Evolutionary conservation across 2,329 filamentous ascomycete genomes (phyloP).

Genomic region (Aspergillus fijiensis): DNA sequence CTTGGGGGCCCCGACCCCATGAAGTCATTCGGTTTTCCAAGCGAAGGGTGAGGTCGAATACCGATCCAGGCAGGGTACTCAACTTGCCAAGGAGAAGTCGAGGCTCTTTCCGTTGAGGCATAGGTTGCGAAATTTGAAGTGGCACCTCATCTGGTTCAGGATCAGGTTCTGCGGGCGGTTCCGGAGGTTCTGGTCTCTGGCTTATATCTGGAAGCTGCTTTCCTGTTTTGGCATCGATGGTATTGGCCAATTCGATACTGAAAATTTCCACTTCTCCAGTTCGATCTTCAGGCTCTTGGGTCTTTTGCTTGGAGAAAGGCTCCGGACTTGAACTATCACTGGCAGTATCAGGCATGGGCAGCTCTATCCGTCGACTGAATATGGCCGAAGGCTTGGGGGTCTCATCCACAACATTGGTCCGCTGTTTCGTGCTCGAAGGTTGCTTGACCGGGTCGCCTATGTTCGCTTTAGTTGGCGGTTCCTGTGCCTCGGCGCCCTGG

Average conservation of each 20-base stretch:
- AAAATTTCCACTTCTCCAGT: conserved; percentile 19
- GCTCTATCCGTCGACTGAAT: conserved; percentile 39
- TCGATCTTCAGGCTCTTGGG: conserved; percentile 8
- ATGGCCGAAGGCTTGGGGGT: conserved; percentile 33
- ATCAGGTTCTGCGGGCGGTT: conserved; percentile 17
- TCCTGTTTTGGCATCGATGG: conserved; percentile 46
- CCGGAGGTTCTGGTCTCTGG: conserved; percentile 15
- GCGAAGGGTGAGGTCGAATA: conserved; percentile 62
- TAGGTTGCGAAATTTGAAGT: conserved; percentile 9
- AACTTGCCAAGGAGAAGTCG: conserved; percentile 61
- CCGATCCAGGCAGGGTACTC: conserved; percentile 64
- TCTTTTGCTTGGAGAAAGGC: conserved; percentile 14
- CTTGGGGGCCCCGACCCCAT: conserved; percentile 72
- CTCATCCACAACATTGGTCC: conserved; percentile 22
- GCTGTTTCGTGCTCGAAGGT: conserved; percentile 13
- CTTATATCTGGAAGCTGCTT: conserved; percentile 29
- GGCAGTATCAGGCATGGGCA: conserved; percentile 40
- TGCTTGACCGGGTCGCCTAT: conserved; percentile 25
- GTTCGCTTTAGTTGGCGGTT: conserved; percentile 33
- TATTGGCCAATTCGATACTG: conserved; percentile 40
- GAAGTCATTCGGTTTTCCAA: conserved; percentile 67
- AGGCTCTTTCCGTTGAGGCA: conserved; percentile 34
- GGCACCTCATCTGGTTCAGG: conserved; percentile 7
- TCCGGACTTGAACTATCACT: conserved; percentile 35
- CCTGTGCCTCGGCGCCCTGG: conserved; percentile 33